phyloP scores from a whole-genome alignment of 78 protist genomes.

The Tieghemostelium lacteum region DNA sequence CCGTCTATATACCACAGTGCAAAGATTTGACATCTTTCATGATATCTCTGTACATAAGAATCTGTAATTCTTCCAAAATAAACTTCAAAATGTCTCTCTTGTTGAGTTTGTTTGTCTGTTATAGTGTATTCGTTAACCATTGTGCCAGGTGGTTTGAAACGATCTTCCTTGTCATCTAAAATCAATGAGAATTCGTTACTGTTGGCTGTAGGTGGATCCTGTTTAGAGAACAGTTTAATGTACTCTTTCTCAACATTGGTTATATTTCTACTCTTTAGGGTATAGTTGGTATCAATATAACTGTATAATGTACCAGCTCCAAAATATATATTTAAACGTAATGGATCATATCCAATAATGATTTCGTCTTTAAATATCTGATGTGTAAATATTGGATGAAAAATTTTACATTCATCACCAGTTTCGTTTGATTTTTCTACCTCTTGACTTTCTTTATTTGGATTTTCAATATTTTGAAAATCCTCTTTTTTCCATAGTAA shows the following conservation, averaged over 20 bases:
- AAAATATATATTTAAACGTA: constrained; percentile 18
- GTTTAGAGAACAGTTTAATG: constrained; percentile 28
- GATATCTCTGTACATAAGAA: constrained; percentile 25
- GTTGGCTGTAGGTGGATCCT: constrained; percentile 57
- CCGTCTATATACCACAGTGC: constrained; percentile 70
- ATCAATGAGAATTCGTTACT: constrained; percentile 11
- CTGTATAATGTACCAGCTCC: constrained; percentile 46
- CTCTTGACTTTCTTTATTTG: background rate
- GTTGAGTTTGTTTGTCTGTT: constrained; percentile 35
- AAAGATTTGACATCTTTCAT: constrained; percentile 45
- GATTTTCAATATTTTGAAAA: background rate
- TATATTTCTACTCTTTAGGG: constrained; percentile 27
- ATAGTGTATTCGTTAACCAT: constrained; percentile 26
- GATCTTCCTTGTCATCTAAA: constrained; percentile 57
- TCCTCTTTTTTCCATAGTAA: constrained; percentile 33
- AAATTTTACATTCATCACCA: background rate
- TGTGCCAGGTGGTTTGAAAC: constrained; percentile 46
- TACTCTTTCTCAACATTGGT: constrained; percentile 51
- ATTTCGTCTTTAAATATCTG: constrained; percentile 33
- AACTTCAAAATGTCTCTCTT: constrained; percentile 42
- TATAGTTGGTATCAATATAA: constrained; percentile 51
- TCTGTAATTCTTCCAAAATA: constrained; percentile 62
- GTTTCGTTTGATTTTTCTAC: background rate
- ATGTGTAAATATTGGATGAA: constrained; percentile 44
- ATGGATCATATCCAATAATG: constrained; percentile 64